Evolutionary conservation across 208 protist genomes (phyloP).

Genomic region (Eutreptiella sp.): DNA sequence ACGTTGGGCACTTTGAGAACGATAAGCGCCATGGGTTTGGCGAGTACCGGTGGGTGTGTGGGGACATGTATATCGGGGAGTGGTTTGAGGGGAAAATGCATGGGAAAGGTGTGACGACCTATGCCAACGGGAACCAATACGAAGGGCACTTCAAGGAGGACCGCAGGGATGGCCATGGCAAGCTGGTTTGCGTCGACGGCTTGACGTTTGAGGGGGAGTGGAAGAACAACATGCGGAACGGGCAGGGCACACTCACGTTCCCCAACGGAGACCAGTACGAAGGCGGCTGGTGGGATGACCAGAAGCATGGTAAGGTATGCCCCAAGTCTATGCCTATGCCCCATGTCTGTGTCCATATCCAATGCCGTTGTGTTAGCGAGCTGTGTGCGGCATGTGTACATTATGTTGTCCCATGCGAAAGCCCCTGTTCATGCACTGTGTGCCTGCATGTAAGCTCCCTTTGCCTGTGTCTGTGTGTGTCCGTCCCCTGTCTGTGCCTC

Average conservation of each 20-base stretch:
- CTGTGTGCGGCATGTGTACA: too few species aligned
- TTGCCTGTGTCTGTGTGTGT: too few species aligned
- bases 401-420: too few species aligned
- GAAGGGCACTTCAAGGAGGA: slow-evolving; percentile 33
- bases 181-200: slow-evolving; percentile 26
- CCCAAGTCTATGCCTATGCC: too few species aligned
- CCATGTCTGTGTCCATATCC: too few species aligned
- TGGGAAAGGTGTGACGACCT: slow-evolving; percentile 55
- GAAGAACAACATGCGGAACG: slow-evolving; percentile 32
- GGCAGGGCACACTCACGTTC: slow-evolving; percentile 32
- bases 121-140: slow-evolving; percentile 40
- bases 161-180: slow-evolving; percentile 20
- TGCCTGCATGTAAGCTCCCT: too few species aligned
- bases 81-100: slow-evolving; percentile 67
- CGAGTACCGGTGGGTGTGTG: slow-evolving; percentile 60
- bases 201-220: slow-evolving; percentile 31
- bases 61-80: slow-evolving; percentile 68
- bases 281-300: slow-evolving; percentile 34
- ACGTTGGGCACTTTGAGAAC: slow-evolving; percentile 73
- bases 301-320: slow-evolving; percentile 24
- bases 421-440: too few species aligned
- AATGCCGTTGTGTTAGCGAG: too few species aligned
- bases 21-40: slow-evolving; percentile 74
- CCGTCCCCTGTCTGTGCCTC: too few species aligned
- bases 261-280: slow-evolving; percentile 40